Conservation (phyloP, 768 basidiomycete genomes). For the Lactarius hengduanensis region DNA sequence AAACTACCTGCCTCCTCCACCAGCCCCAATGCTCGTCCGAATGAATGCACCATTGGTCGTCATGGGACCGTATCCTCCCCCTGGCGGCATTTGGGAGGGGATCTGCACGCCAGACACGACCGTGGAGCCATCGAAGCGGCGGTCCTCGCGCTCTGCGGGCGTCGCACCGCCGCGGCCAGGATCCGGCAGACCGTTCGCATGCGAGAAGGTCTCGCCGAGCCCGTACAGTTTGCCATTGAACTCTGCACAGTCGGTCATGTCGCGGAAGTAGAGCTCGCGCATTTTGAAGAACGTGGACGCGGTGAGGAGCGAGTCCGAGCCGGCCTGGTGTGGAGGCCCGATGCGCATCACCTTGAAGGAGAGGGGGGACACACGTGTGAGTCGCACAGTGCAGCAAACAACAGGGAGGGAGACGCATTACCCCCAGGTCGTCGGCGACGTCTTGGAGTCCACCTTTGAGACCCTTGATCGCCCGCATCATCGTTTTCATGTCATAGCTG, state of each 20-base stretch:
- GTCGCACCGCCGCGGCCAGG: conserved; percentile 69
- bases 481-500: conserved; percentile 96
- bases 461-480: conserved; percentile 84
- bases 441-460: conserved; percentile 90
- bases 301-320: conserved; percentile 94
- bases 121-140: conserved; percentile 46
- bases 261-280: conserved; percentile 87
- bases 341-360: conserved; percentile 73
- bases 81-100: conserved; percentile 25
- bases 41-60: conserved; percentile 28
- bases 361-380: conserved; percentile 8
- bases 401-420: conserved; percentile 42
- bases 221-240: conserved; percentile 84
- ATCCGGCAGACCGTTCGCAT: conserved; percentile 64
- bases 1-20: conserved; percentile 26
- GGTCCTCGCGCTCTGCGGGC: conserved; percentile 79
- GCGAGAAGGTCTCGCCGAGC: conserved; percentile 74
- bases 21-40: conserved; percentile 25
- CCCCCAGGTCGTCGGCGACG: conserved; percentile 93
- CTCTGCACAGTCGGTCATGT: conserved; percentile 79
- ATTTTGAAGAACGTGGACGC: conserved; percentile 96
- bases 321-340: conserved; percentile 91
- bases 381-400: not conserved
- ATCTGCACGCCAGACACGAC: conserved; percentile 45
- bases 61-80: conserved; percentile 28